A percentile compares a stretch with the other conserved stretches of the same genome.
Evolutionary conservation across 108 stramenopile genomes (phyloP).

Genomic region (Cylindrotheca closterium): DNA sequence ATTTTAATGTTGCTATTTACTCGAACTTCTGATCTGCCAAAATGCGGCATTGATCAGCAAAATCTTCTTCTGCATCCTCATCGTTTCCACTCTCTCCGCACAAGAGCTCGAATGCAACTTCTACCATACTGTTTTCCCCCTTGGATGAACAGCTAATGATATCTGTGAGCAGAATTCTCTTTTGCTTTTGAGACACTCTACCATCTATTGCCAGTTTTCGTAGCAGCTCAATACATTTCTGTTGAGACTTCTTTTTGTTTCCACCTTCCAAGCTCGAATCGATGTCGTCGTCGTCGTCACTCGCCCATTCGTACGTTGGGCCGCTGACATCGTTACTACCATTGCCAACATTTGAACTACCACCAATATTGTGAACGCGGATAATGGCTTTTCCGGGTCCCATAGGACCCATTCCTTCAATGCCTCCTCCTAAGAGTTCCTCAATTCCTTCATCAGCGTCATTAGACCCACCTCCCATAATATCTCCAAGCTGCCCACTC

Average conservation of each 20-base stretch:
- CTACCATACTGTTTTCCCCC: conserved; percentile 75
- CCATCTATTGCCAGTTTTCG: conserved; percentile 64
- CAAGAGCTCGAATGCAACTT: conserved; percentile 75
- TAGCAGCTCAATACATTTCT: conserved; percentile 67
- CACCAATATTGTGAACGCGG: conserved; percentile 29
- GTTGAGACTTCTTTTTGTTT: conserved; percentile 29
- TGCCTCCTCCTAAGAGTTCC: background rate
- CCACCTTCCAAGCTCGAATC: background rate
- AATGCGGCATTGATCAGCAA: conserved; percentile 82
- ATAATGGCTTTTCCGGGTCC: conserved; percentile 34
- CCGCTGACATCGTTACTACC: conserved; percentile 29
- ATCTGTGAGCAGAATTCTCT: conserved; percentile 77
- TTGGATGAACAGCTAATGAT: conserved; percentile 75
- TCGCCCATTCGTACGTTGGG: background rate
- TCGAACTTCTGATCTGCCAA: conserved; percentile 44
- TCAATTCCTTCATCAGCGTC: conserved; percentile 38
- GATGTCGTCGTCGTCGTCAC: background rate
- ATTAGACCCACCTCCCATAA: conserved; percentile 30
- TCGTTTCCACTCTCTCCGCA: conserved; percentile 30
- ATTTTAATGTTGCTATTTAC: no score
- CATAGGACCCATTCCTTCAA: conserved; percentile 30
- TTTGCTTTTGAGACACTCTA: conserved; percentile 71
- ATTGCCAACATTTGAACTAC: conserved; percentile 24
- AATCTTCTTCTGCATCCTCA: conserved; percentile 77
- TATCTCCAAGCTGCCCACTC: conserved; percentile 42